Base-by-base conservation (phyloP, 169 alveolate species). In the Cyclospora cayetanensis region DNA sequence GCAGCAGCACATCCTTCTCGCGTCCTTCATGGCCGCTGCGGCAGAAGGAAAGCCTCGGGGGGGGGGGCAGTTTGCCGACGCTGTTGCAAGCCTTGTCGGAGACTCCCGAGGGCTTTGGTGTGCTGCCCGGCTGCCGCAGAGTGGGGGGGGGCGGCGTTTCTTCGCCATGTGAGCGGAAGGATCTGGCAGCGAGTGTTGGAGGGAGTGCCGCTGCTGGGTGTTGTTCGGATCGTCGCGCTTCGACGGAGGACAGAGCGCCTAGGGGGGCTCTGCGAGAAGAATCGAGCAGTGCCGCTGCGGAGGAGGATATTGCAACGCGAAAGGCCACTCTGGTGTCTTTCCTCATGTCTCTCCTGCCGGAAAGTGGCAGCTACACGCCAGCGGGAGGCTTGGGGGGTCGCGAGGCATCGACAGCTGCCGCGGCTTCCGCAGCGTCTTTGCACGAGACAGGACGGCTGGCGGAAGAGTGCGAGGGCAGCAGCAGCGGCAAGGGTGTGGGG, bases 1-100 rank as follows among this genome's bases (percentile, higher is more conserved):
- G 39, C n/a, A 35, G 43, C 34, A 65, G 76, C 4, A 70, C 82
- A 4, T 46, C 82, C 31, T 37, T 70, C 52, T 70, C 55, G 20
- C 82, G 82, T 53, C 82, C 82, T 2, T 4, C 82, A 18, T 70
- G 82, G 82, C 82, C 82, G 29, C 82, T 70, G 41, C 46, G 31
- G 29, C 43, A 70, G 42, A 70, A 2, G 4, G 82, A 70, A 2
- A 37, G 52, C 55, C 12, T 29, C 29, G 43, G 52, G 55, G 37
- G 82, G 34, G 37, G 82, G 55, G 31, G 82, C 82, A 70, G 52
- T 34, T 35, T 20, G 52, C 27, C 55, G 25, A 70, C 82, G 46
- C 82, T 70, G 82, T 53, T 70, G 82, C 55, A 70, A 53, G 52
- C 82, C 11, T 29, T 70, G 4, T 70, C 82, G 41, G 82, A 70